Evolutionary conservation across 2,329 filamentous ascomycete species (phyloP).

Genomic region (Ceratocystis variospora): DNA sequence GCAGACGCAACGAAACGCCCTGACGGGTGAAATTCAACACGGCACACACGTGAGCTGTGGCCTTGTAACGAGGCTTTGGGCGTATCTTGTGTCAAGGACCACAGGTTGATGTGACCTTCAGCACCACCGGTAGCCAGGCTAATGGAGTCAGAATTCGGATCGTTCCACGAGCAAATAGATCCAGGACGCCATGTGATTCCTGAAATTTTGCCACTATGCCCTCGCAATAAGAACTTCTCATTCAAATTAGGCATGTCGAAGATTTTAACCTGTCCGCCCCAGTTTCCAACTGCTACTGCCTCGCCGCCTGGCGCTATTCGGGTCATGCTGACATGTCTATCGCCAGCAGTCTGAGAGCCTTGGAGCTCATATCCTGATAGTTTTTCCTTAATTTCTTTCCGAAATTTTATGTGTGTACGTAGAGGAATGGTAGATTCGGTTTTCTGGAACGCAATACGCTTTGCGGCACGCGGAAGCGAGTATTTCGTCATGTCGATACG

Average conservation of each 20-base stretch:
- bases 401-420: conserved; percentile 80
- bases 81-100: conserved; percentile 77
- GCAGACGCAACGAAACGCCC: conserved; percentile 82
- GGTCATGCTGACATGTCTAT: conserved; percentile 81
- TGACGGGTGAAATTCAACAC: conserved; percentile 88
- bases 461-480: conserved; percentile 69
- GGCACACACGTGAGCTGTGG: conserved; percentile 75
- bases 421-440: conserved; percentile 71
- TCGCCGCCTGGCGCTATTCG: conserved; percentile 78
- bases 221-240: conserved; percentile 60
- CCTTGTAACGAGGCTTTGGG: conserved; percentile 71
- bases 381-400: conserved; percentile 75
- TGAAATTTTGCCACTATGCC: conserved; percentile 78
- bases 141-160: conserved; percentile 56
- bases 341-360: conserved; percentile 82
- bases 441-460: conserved; percentile 62
- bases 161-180: conserved; percentile 57
- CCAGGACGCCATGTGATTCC: conserved; percentile 84
- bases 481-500: conserved; percentile 68
- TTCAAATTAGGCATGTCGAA: conserved; percentile 72
- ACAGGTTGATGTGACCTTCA: conserved; percentile 75
- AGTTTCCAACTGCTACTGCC: conserved; percentile 78
- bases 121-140: conserved; percentile 86
- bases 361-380: conserved; percentile 77
- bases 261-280: conserved; percentile 78